Percentiles rank a stretch among this genome's conserved stretches.
Evolutionary conservation across 192 early-diverging fungal species (phyloP).

Genomic region (Phlyctochytrium planicorne): DNA sequence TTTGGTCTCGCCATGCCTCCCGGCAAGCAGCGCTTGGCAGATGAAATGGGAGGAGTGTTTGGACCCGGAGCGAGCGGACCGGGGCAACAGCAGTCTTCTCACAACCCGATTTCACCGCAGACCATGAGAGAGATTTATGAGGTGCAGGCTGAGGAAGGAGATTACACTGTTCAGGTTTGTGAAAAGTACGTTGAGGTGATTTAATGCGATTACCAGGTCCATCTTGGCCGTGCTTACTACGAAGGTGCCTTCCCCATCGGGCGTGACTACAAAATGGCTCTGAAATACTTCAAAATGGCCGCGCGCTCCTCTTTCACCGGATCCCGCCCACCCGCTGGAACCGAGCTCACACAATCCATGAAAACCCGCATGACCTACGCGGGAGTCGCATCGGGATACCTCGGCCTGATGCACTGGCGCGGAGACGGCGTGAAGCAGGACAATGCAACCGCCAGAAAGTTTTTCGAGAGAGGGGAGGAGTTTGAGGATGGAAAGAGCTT

Average conservation of each 20-base stretch:
- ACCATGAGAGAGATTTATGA: slow-evolving; percentile 49
- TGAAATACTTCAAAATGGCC: slow-evolving; percentile 53
- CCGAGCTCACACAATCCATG: slow-evolving; percentile 9
- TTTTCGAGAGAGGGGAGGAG: slow-evolving; percentile 73
- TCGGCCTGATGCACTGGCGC: slow-evolving; percentile 88
- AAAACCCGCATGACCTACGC: slow-evolving; percentile 27
- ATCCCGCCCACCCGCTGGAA: not conserved
- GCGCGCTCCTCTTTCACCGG: slow-evolving; percentile 29
- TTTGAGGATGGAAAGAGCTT: slow-evolving; percentile 63
- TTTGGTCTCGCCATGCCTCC: slow-evolving; percentile 72
- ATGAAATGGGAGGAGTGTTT: slow-evolving; percentile 80
- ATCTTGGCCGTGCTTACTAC: slow-evolving; percentile 82
- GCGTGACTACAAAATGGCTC: slow-evolving; percentile 62
- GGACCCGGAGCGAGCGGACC: slow-evolving; percentile 72
- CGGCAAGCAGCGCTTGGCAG: slow-evolving; percentile 66
- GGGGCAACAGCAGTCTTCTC: slow-evolving; percentile 50
- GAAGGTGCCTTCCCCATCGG: slow-evolving; percentile 56
- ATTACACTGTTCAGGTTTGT: slow-evolving; percentile 62
- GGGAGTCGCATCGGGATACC: slow-evolving; percentile 72
- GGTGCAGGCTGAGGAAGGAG: slow-evolving; percentile 64
- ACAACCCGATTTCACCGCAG: slow-evolving; percentile 1
- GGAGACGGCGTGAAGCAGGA: slow-evolving; percentile 78
- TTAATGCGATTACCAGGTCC: slow-evolving; percentile 41
- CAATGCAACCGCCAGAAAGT: slow-evolving; percentile 63
- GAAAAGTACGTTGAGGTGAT: not conserved